Base-by-base conservation (phyloP, 2,329 filamentous ascomycete species). In the Exophiala viscosa region DNA sequence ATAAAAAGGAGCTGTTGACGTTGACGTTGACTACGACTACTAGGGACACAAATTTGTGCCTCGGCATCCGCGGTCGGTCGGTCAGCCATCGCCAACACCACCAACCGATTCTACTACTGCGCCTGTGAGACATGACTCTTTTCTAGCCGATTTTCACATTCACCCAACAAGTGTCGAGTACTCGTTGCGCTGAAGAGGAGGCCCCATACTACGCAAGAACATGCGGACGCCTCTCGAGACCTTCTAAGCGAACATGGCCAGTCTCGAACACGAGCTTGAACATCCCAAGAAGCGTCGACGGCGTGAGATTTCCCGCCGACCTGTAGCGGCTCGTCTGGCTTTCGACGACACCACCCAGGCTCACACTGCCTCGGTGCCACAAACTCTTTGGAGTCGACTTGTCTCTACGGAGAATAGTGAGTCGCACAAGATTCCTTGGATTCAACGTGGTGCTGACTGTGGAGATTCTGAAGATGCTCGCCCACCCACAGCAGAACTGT, bases 301-400 rank as follows among this genome's bases (percentile, higher is more conserved):
- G 65, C 76, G 78, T 58, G 62, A 61, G 13, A 58, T 65, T 11
- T 68, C 74, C 60, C 70, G 75, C 50, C 69, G 73, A 49, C 75
- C 91, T 39, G 78, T 95, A 53, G 80, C 88, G 53, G 91, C 90
- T 51, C 84, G 87, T 52, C 77, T 97, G 45, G 80, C 95, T 34
- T 82, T 96, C 51, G 90, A 96, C 70, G 87, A 90, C 66, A 86
- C 87, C 68, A 78, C 95, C 64, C 88, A 86, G 71, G 89, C 88
- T 48, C 89, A 96, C 66, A 80, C 91, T 57, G 93, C 90, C 58
- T 81, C 93, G 59, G 72, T 97, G 48, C 96, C 92, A 10, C 86
- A 90, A 64, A 90, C 96, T 69, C 78, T 99, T 46, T 90, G 91
- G 64, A 76, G 80, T 42, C 87, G 95, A 66, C 79, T 97, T 46